Evolutionary conservation across 129 eudicot genomes (phyloP).

Genomic region (sunflower (Helianthus annuus)): DNA sequence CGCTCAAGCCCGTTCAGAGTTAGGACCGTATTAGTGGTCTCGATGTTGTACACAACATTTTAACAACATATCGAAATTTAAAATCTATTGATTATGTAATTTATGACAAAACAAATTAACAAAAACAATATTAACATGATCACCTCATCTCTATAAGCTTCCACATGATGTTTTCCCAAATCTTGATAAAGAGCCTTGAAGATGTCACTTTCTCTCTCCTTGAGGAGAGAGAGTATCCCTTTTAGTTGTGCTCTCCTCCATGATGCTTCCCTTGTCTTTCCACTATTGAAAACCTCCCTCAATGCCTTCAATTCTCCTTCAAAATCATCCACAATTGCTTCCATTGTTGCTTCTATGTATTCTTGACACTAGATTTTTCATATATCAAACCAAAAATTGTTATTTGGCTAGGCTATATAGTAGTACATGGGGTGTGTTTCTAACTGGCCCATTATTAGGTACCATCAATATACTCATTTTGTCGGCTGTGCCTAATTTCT

Average conservation of each 20-base stretch:
- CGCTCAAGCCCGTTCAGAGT: no score
- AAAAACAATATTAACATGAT: neutral
- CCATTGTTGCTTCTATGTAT: conserved; percentile 33
- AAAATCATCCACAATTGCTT: conserved; percentile 24
- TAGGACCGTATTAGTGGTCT: no score
- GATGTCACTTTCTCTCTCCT: conserved; percentile 61
- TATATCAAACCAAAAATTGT: neutral
- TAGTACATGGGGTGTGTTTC: conserved; percentile 4
- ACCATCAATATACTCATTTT: conserved; percentile 26
- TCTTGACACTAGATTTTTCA: neutral
- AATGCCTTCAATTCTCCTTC: conserved; percentile 52
- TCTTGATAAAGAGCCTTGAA: conserved; percentile 68
- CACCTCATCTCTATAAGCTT: conserved; percentile 87
- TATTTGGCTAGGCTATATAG: neutral
- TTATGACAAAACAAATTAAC: no score
- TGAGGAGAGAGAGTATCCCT: conserved; percentile 48
- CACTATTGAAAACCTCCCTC: conserved; percentile 58
- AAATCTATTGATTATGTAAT: no score
- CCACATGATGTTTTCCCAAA: conserved; percentile 70
- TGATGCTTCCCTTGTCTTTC: conserved; percentile 63
- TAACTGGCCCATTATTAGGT: neutral
- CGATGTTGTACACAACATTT: no score
- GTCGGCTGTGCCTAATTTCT: no score
- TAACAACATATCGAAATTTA: no score
- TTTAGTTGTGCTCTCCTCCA: conserved; percentile 78